Base-by-base conservation (phyloP, 352 stramenopile genomes). In the Phytopythium oedochilum region DNA sequence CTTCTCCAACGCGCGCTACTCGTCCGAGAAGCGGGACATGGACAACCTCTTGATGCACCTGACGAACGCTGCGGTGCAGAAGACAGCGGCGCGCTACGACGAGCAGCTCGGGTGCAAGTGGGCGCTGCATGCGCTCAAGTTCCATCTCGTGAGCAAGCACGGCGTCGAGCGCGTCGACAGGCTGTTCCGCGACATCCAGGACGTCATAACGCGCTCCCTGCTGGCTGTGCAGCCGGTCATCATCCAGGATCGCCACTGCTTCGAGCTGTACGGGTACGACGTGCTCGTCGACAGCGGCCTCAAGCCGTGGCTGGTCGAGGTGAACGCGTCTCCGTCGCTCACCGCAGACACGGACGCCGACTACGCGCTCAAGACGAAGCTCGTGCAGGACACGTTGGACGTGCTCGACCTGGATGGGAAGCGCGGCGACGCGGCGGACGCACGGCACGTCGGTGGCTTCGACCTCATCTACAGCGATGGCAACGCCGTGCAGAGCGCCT, bases 201-300 rank as follows among this genome's bases (percentile, higher is more conserved):
- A 87, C 34, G 82, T 94, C 43, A 94, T 92, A 51, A 88, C 95
- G 60, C 88, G 85, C 63, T 92, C 78, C 36, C 71, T 94, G 20
- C 54, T 88, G 49, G 89, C 70, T 35, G 89, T 97, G 32, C 88
- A 98, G 67, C 90, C 97, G 51, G 83, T 96, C 55, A 97, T 98
- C 59, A 97, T 98, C 52, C 92, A 96, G 51, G 93, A 98, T 71
- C 96, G 96, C 55, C 92, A 98, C 73, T 97, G 92, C 73, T 98
- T 98, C 52, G 88, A 98, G 60, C 73, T 98, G 17, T 98, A 97
- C 64, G 94, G 93, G 26, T 97, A 96, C 60, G 89, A 96, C 56
- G 73, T 97, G 36, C 91, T 97, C 74, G 92, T 97, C 36, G 90
- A 97, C 57, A 73, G 93, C 59, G 88, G 88, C 18, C 71, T 97